Base-by-base conservation (phyloP, 495 filamentous ascomycete genomes). In the Evernia prunastri region DNA sequence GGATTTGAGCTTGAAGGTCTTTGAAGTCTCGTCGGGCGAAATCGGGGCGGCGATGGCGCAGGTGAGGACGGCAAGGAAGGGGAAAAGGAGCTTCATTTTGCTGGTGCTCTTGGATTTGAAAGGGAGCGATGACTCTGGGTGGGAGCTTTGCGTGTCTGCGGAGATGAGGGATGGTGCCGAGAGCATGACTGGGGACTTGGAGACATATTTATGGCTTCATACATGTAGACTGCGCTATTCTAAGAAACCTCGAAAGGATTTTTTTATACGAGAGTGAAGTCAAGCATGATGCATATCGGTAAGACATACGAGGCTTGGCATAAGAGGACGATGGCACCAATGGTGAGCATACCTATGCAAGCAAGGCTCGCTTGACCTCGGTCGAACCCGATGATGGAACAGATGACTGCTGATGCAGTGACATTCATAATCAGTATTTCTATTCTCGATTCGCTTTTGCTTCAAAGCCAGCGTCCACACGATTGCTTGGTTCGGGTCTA, bases 1-100 rank as follows among this genome's bases (percentile, higher is more conserved):
- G 6, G 47, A 66, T 40, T 36, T 53, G 42, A 66, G 43, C 23
- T 25, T 61, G 43, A 66, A 66, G 43, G 43, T 23, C 20, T 47
- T 47, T n/a, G 43, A 47, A 3, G 20, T 47, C 43, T 47, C 20
- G 43, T 47, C 43, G 18, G 43, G 43, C 20, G 7, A 47, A 6
- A 47, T 23, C 10, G 43, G 43, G 43, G 43, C 20, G 20, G 43
- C 43, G n/a, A 47, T 18, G 7, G 43, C 43, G 43, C 43, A 23
- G n/a, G 43, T 47, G 43, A 47, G 43, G 20, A 23, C 20, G 2
- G 43, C 43, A 10, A 23, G 20, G 23, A 47, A n/a, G 43, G 20
- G 23, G n/a, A 47, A n/a, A 47, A 49, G 45, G 23, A 25, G 45
- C 9, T 49, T 49, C 45, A 49, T 49, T 11, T 49, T 49, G 20